These are phyloP conservation scores for Coffea humblotiana DNA, from an alignment of 305 asterid genomes.

Conservation along the genomic window DNA sequence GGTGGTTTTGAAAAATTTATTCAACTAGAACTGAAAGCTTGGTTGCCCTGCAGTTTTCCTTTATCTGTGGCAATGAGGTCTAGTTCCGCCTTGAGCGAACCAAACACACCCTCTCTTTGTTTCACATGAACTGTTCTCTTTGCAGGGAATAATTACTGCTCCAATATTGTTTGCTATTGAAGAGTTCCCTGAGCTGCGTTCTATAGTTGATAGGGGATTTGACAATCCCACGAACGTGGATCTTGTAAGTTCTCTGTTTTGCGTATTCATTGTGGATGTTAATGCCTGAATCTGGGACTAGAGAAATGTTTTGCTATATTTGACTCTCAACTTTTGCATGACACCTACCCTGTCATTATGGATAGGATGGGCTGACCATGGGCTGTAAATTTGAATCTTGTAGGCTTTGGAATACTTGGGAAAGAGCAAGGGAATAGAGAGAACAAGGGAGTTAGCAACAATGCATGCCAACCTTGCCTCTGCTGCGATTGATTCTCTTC, in stretches of 20 bases:
- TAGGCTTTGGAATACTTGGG: slow-evolving; percentile 83
- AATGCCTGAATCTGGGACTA: neutral
- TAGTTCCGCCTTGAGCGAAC: neutral
- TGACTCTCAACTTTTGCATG: neutral
- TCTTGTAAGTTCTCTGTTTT: slow-evolving; percentile 45
- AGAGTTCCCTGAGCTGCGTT: slow-evolving; percentile 78
- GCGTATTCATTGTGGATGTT: neutral
- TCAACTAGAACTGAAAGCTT: neutral
- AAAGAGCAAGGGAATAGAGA: slow-evolving; percentile 74
- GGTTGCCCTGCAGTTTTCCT: neutral
- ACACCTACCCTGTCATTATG: neutral
- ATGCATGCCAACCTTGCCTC: slow-evolving; percentile 87
- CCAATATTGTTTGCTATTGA: slow-evolving; percentile 92
- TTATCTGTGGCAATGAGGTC: neutral
- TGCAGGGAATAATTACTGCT: slow-evolving; percentile 86
- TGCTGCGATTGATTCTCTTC: slow-evolving; percentile 77
- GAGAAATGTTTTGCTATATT: neutral
- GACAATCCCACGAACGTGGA: slow-evolving; percentile 74
- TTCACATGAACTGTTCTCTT: neutral
- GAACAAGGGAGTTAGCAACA: slow-evolving; percentile 77
- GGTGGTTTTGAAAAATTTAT: neutral
- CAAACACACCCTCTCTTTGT: neutral
- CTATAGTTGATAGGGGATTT: slow-evolving; percentile 68
- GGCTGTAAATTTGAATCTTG: slow-evolving; percentile 1
- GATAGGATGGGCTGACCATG: neutral